A percentile compares a stretch with the other conserved stretches of the same genome.
These are phyloP conservation scores for Cordyceps cicadae DNA, from an alignment of 2,329 filamentous ascomycete species.

Conservation along the genomic window DNA sequence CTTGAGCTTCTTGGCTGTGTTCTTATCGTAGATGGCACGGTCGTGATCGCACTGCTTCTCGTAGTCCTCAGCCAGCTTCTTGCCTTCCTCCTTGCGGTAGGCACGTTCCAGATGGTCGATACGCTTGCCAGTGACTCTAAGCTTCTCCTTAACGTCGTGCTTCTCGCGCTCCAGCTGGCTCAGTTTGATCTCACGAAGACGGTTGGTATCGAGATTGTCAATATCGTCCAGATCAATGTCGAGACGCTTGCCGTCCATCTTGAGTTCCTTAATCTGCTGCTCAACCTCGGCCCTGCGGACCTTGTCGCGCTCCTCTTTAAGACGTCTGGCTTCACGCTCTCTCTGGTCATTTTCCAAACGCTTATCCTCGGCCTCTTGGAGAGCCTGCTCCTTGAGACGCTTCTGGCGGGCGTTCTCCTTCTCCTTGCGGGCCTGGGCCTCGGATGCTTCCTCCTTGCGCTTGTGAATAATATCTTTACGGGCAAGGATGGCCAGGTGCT, in stretches of 20 bases:
- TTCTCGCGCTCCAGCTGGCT: conserved; percentile 96
- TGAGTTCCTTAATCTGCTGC: conserved; percentile 84
- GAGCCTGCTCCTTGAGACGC: conserved; percentile 74
- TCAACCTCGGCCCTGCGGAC: conserved; percentile 90
- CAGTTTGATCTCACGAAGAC: conserved; percentile 88
- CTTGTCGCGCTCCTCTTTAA: conserved; percentile 80
- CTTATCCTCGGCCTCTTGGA: conserved; percentile 82
- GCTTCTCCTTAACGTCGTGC: conserved; percentile 85
- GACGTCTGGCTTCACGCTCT: conserved; percentile 77
- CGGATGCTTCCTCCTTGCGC: conserved; percentile 92
- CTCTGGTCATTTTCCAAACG: conserved; percentile 87
- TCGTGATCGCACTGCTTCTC: conserved; percentile 73
- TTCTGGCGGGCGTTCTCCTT: conserved; percentile 88
- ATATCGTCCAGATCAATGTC: conserved; percentile 74
- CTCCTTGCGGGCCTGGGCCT: conserved; percentile 78
- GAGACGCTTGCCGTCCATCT: conserved; percentile 70
- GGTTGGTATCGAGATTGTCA: conserved; percentile 79
- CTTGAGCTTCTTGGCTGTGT: conserved; percentile 67
- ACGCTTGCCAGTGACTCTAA: conserved; percentile 87
- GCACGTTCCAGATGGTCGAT: conserved; percentile 96
- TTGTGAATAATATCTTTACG: conserved; percentile 90
- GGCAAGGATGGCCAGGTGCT: conserved; percentile 76
- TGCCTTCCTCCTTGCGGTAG: conserved; percentile 89
- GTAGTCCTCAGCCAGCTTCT: conserved; percentile 83
- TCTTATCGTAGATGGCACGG: conserved; percentile 68